Base-by-base conservation (phyloP, 805 yeast genomes). In the Tetrapisispora iriomotensis region DNA sequence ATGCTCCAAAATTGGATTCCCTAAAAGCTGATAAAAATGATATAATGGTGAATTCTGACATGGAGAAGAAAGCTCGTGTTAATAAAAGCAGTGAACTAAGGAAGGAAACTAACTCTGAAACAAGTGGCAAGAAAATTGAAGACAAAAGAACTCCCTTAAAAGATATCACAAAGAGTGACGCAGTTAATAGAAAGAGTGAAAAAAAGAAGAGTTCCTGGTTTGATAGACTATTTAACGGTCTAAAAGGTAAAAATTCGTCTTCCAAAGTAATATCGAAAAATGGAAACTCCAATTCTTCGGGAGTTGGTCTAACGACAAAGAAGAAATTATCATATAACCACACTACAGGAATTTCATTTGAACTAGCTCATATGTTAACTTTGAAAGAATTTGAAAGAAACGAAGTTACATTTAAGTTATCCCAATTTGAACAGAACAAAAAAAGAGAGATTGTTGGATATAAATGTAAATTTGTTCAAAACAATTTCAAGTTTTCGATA, bases 401-500 rank as follows among this genome's bases (percentile, higher is more conserved):
- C 30, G 51, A 51, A 10, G 48, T 59, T 26, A 55, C 49, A 21
- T 56, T 53, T 34, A 46, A 48, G 15, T 34, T 57, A 20, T 50
- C 48, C 27, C 37, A 39, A 5, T 33, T 53, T 22, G 54, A 52
- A 26, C 48, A 49, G 17, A 50, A 40, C 18, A 38, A 38, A 14
- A 21, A 21, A 7, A 44, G 22, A 12, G 54, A 53, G 24, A 46
- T 34, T 23, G 56, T 58, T 8, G 59, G 50, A 26, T 59, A 58
- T 35, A 50, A 51, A 31, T 59, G 64, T 38, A 47, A 39, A 33
- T 56, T 56, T 40, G 49, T 42, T 12, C 38, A 48, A 25, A 57
- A 57, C 4, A 51, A 51, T 14, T 55, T 49, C 42, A 49, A 47
- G 19, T 58, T 58, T 42, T 51, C 46, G 38, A 49, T 58, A 9